Conservation (phyloP, 352 stramenopile genomes). For the Salisapilia sapeloensis region DNA sequence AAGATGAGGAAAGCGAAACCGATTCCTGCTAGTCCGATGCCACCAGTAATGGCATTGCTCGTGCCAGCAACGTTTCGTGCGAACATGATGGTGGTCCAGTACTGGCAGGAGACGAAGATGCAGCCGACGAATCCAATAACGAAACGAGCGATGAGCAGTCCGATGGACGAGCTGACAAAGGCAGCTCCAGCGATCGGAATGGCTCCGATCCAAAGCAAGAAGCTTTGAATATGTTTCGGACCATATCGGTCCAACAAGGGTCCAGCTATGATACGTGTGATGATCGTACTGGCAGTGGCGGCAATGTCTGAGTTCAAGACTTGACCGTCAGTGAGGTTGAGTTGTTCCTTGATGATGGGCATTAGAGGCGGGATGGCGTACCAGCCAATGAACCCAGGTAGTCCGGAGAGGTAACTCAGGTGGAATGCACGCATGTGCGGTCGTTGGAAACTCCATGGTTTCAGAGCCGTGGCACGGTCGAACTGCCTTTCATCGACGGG, state of each 20-base stretch:
- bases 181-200: constrained; percentile 79
- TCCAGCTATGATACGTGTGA: constrained; percentile 84
- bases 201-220: constrained; percentile 64
- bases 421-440: constrained; percentile 94
- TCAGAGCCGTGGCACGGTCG: constrained; percentile 58
- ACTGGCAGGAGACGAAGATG: constrained; percentile 90
- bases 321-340: constrained; percentile 75
- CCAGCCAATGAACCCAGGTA: constrained; percentile 90
- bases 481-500: constrained; percentile 35
- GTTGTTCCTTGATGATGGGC: constrained; percentile 72
- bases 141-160: constrained; percentile 81
- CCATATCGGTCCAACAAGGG: constrained; percentile 89
- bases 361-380: constrained; percentile 91
- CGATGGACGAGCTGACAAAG: constrained; percentile 62
- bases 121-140: constrained; percentile 90
- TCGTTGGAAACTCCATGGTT: constrained; percentile 54
- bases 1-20: constrained; percentile 82
- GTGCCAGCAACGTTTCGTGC: constrained; percentile 86
- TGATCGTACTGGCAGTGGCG: constrained; percentile 82
- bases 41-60: constrained; percentile 85
- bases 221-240: constrained; percentile 64
- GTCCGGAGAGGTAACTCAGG: constrained; percentile 82
- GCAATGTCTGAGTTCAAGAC: constrained; percentile 88
- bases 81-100: constrained; percentile 92
- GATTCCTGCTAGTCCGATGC: constrained; percentile 87